Base-by-base conservation (phyloP, 306 rosid genomes). In the Vachellia pachyceras region DNA sequence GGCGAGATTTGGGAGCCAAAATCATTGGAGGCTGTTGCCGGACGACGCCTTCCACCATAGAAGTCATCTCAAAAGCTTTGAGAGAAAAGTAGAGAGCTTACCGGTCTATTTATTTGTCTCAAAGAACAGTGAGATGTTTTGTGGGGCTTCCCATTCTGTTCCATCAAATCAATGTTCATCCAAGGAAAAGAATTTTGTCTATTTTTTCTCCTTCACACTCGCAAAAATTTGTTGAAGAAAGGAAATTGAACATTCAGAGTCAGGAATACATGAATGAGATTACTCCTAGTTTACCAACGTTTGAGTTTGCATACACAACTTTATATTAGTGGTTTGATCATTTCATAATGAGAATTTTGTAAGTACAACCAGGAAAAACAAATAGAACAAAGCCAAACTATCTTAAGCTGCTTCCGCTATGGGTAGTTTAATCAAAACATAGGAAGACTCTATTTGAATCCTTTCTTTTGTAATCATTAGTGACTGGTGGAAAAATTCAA, bases 21-120 rank as follows among this genome's bases (percentile, higher is more conserved):
- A 88, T 94, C 67, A 85, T 94, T 3, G 98, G 98, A 66, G 97
- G 98, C 42, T 92, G 98, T 79, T 94, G 98, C 78, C 82, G 97
- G 54, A 94, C 98, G 29, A 92, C 97, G 23, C 98, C 98, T 22
- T 73, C 91, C 72, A 92, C 96, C 73, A 82, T 87, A 68, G 85
- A 76, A 83, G 77, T 82, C 68, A 88, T 91, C 73, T 88, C 96
- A 44, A 87, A 78, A 81, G 92, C 86, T 82, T 72, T 93, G 67
- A 87, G 84, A 72, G 74, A 75, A 45, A 76, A 67, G 6, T 41
- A 82, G 52, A 41, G 15, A 41, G 15, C 39, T 10, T 29, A 41
- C 42, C 69, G 25, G 5, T 61, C 23, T 73, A 15, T 83, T 68
- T 73, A 22, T 18, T 36, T 72, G 39, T 20, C 58, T 68, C 74